Evolutionary conservation across 2,329 filamentous ascomycete genomes (phyloP).

Genomic region (Polychaeton citri): DNA sequence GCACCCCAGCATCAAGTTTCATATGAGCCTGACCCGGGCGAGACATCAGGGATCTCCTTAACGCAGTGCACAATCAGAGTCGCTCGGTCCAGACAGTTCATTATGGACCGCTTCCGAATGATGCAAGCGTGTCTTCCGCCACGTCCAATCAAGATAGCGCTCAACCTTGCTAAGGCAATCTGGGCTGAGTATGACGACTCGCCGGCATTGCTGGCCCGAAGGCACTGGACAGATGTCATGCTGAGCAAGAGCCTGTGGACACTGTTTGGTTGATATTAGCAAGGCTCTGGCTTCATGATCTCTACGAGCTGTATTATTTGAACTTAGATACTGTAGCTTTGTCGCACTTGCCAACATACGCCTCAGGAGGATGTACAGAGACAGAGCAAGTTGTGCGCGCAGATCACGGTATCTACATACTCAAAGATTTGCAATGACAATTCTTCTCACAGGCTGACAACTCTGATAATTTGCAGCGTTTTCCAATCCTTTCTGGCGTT

Average conservation of each 20-base stretch:
- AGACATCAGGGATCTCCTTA: not conserved
- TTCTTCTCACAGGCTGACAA: too few species aligned
- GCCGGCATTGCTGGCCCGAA: not conserved
- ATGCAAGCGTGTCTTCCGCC: conserved; percentile 2
- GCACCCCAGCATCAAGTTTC: too few species aligned
- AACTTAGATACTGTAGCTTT: too few species aligned
- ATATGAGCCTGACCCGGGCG: not conserved
- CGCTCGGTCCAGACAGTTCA: conserved; percentile 1
- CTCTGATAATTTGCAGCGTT: too few species aligned
- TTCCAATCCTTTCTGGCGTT: too few species aligned
- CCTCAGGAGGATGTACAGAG: too few species aligned
- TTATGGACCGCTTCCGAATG: conserved; percentile 3
- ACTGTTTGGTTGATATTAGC: conserved; percentile 2
- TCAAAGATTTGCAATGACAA: too few species aligned
- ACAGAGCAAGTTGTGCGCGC: too few species aligned
- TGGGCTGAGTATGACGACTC: conserved; percentile 4
- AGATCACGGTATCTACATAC: too few species aligned
- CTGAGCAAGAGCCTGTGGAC: conserved; percentile 2
- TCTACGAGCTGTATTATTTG: too few species aligned
- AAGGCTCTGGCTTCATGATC: not conserved
- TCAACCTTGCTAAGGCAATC: conserved; percentile 3
- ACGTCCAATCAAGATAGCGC: conserved; percentile 1
- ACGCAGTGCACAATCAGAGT: conserved; percentile 3
- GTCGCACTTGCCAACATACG: too few species aligned
- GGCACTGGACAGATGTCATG: conserved; percentile 5